Conservation (phyloP, 768 basidiomycete species). For the Amanita rubescens region DNA sequence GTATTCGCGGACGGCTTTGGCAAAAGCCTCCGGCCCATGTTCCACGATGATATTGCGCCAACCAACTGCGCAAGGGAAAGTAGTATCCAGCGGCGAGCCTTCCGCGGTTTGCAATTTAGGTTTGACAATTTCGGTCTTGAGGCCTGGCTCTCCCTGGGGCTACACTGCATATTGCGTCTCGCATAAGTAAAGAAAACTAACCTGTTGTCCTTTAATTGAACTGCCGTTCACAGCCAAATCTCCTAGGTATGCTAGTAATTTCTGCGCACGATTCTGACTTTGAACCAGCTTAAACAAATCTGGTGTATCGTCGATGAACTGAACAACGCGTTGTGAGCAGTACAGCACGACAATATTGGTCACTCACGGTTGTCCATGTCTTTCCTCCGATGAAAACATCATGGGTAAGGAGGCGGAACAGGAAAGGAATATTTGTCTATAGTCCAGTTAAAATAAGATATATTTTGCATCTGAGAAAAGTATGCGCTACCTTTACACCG, state of each 20-base stretch:
- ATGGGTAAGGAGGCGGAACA: conserved; percentile 96
- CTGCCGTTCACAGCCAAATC: conserved; percentile 98
- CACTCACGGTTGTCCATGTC: conserved; percentile 83
- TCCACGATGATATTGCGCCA: conserved; percentile 99
- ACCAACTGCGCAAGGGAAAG: conserved; percentile 76
- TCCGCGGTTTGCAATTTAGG: conserved; percentile 73
- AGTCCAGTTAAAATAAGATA: background rate
- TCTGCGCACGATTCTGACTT: conserved; percentile 97
- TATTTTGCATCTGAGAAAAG: background rate
- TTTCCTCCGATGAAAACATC: conserved; percentile 93
- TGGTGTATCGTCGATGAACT: conserved; percentile 99
- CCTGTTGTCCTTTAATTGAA: conserved; percentile 86
- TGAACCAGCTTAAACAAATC: conserved; percentile 98
- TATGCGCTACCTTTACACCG: conserved; percentile 73
- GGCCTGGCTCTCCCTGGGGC: conserved; percentile 82
- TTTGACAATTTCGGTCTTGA: conserved; percentile 80
- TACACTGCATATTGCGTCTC: background rate
- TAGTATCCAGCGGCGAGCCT: conserved; percentile 69
- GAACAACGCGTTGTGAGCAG: background rate
- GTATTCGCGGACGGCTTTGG: conserved; percentile 95
- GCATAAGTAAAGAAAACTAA: conserved; percentile 23
- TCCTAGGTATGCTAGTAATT: conserved; percentile 92
- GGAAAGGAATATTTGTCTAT: conserved; percentile 98
- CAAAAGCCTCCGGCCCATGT: conserved; percentile 95
- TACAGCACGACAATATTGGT: background rate